phyloP scores from a whole-genome alignment of 345 rosid species.

The Hirschfeldia incana region DNA sequence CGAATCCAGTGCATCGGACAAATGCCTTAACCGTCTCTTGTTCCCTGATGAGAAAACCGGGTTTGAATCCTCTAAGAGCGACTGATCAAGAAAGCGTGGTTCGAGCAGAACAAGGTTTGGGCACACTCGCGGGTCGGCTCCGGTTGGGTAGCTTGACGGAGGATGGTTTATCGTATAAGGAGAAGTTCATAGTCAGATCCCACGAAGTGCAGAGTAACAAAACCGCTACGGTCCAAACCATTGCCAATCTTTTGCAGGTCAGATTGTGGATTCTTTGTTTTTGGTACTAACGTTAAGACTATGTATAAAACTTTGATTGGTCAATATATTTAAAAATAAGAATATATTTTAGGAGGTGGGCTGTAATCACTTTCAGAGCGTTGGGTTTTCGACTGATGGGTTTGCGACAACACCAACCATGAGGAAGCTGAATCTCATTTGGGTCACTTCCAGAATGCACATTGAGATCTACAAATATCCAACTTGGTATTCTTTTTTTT shows the following conservation, averaged over 20 bases:
- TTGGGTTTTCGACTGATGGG: slow-evolving; percentile 96
- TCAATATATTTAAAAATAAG: not conserved
- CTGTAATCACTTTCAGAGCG: slow-evolving; percentile 88
- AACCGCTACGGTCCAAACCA: slow-evolving; percentile 88
- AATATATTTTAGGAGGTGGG: slow-evolving; percentile 70
- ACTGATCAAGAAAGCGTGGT: slow-evolving; percentile 38
- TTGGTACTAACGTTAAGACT: not conserved
- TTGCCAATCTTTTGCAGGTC: slow-evolving; percentile 96
- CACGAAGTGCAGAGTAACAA: slow-evolving; percentile 94
- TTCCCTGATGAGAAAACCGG: slow-evolving; percentile 19
- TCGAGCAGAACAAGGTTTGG: slow-evolving; percentile 34
- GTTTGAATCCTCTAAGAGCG: slow-evolving; percentile 34
- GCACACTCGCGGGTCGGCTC: slow-evolving; percentile 59
- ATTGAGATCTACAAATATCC: slow-evolving; percentile 92
- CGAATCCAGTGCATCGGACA: slow-evolving; percentile 24
- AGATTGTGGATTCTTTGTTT: not conserved
- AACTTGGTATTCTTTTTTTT: slow-evolving; percentile 58
- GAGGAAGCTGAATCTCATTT: slow-evolving; percentile 93
- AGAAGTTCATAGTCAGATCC: slow-evolving; percentile 79
- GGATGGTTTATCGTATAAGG: slow-evolving; percentile 81
- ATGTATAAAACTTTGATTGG: not conserved
- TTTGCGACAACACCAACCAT: slow-evolving; percentile 82
- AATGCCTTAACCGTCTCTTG: slow-evolving; percentile 19
- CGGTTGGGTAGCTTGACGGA: slow-evolving; percentile 72
- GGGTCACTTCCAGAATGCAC: slow-evolving; percentile 99